These are phyloP conservation scores for Chalciporus chontae DNA, from an alignment of 768 basidiomycete genomes.

Conservation along the genomic window DNA sequence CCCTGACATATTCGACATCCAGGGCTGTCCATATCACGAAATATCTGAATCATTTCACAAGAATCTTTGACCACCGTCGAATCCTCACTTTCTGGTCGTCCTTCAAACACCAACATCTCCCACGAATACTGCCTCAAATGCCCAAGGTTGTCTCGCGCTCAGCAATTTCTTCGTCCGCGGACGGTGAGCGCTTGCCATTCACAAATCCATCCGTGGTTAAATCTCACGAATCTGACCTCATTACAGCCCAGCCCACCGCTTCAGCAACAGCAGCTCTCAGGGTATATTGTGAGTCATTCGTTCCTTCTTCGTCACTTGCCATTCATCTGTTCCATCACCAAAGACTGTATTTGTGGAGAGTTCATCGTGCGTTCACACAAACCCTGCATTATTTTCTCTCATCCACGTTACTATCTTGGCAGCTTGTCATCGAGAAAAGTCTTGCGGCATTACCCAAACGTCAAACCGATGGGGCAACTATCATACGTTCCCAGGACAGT, in stretches of 20 bases:
- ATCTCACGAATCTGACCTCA: background rate
- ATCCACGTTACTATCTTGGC: conserved; percentile 7
- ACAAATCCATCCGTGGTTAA: background rate
- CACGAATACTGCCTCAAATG: conserved; percentile 55
- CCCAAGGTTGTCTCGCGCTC: conserved; percentile 91
- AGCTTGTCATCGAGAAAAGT: conserved; percentile 83
- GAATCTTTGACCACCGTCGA: too few relatives aligned
- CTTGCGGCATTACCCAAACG: conserved; percentile 66
- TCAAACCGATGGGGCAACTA: conserved; percentile 74
- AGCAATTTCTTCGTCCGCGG: conserved; percentile 83
- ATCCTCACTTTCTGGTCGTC: background rate
- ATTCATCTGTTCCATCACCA: conserved; percentile 5
- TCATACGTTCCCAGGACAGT: conserved; percentile 72
- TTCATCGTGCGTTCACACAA: conserved; percentile 60
- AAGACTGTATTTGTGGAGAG: conserved; percentile 87
- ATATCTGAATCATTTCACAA: too few relatives aligned
- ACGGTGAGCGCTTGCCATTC: conserved; percentile 49
- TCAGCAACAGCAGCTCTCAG: conserved; percentile 74
- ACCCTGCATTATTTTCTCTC: conserved; percentile 1
- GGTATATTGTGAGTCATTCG: conserved; percentile 66
- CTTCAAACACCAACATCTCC: too few relatives aligned
- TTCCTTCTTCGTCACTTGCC: conserved; percentile 5
- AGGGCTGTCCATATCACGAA: too few relatives aligned
- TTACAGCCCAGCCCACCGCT: conserved; percentile 69
- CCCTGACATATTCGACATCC: background rate